A percentile compares a stretch with the other conserved stretches of the same genome.
Conservation (phyloP, 805 yeast species). For the Helenozyma rhizophorensis region DNA sequence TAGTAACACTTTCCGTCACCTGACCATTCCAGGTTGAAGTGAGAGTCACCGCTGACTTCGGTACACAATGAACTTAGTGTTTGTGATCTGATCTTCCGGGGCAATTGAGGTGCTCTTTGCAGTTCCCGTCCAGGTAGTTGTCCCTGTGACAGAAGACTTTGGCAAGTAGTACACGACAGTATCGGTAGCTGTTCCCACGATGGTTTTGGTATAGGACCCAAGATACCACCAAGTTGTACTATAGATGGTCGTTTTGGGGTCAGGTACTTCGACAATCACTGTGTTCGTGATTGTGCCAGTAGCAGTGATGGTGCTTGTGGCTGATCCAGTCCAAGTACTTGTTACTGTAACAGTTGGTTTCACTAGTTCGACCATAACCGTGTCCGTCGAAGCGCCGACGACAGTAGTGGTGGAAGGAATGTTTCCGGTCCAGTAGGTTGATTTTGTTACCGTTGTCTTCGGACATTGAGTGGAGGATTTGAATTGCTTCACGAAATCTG, state of each 20-base stretch:
- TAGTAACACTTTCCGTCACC: not conserved
- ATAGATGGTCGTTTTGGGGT: not conserved
- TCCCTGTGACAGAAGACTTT: not conserved
- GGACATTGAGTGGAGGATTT: conserved; percentile 1
- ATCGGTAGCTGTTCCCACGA: not conserved
- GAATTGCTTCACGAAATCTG: conserved; percentile 6
- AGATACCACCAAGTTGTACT: not conserved
- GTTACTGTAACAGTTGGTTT: conserved; percentile 2
- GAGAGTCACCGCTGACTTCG: not conserved
- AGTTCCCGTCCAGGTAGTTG: not conserved
- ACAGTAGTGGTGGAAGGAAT: not conserved
- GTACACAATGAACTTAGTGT: too few relatives aligned
- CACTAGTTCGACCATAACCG: conserved; percentile 3
- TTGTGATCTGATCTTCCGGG: too few relatives aligned
- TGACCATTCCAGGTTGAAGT: conserved; percentile 5
- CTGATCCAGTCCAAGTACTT: conserved; percentile 1
- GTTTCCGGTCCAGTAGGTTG: not conserved
- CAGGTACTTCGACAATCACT: conserved; percentile 1
- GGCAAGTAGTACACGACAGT: not conserved
- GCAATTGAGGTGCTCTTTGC: not conserved
- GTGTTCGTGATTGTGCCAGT: conserved; percentile 5
- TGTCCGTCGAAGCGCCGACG: not conserved
- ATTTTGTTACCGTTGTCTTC: not conserved
- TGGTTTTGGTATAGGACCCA: not conserved
- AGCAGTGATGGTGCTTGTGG: conserved; percentile 1